A percentile compares a stretch with the other conserved stretches of the same genome.
These are phyloP conservation scores for Fomes fomentarius DNA, from an alignment of 1,284 basidiomycete species.

Conservation along the genomic window DNA sequence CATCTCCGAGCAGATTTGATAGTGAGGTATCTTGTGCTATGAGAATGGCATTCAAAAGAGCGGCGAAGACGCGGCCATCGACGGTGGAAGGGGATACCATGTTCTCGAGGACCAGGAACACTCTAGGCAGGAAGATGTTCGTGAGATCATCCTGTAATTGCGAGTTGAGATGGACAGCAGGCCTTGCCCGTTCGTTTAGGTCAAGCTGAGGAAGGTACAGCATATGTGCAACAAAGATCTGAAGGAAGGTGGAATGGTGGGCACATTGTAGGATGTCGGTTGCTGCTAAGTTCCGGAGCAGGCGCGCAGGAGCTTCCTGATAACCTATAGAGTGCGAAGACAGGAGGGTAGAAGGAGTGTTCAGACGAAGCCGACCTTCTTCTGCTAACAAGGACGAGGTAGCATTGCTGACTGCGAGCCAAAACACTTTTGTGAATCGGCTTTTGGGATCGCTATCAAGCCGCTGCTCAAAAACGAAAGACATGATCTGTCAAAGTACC, in stretches of 20 bases:
- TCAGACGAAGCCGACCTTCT: constrained; percentile 13
- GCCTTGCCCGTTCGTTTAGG: constrained; percentile 47
- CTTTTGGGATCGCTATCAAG: constrained; percentile 25
- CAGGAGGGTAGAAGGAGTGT: not conserved
- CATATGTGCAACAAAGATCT: constrained; percentile 44
- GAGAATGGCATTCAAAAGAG: constrained; percentile 41
- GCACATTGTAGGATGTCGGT: not conserved
- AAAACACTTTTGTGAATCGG: constrained; percentile 22
- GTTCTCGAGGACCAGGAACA: constrained; percentile 38
- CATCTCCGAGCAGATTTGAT: constrained; percentile 35
- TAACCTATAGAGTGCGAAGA: constrained; percentile 5
- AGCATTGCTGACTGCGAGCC: constrained; percentile 21
- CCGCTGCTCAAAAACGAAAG: constrained; percentile 48
- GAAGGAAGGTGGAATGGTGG: constrained; percentile 9
- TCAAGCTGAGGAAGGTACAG: constrained; percentile 45
- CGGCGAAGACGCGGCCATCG: constrained; percentile 58
- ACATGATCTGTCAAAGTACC: constrained; percentile 41
- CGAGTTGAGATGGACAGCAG: constrained; percentile 36
- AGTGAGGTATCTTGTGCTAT: constrained; percentile 27
- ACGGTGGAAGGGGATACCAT: constrained; percentile 26
- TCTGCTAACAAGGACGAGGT: constrained; percentile 11
- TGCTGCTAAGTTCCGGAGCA: not conserved
- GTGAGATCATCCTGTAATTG: constrained; percentile 33
- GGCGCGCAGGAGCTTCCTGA: constrained; percentile 6
- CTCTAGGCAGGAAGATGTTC: constrained; percentile 41